Base-by-base conservation (phyloP, 139 green algal species). In the Micractinium sp. region DNA sequence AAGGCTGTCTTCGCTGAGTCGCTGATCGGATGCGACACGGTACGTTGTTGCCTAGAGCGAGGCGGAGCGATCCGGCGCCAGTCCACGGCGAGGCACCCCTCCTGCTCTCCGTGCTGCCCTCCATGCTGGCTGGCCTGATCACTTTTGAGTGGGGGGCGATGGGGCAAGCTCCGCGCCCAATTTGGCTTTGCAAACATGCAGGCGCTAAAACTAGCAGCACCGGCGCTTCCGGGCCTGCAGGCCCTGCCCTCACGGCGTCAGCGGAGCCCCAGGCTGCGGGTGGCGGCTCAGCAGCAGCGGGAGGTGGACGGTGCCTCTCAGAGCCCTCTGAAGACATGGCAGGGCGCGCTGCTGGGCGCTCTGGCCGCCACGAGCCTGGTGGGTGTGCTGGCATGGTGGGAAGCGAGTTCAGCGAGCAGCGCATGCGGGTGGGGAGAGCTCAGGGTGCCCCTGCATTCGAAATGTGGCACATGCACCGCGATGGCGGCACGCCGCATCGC, bases 351-450 rank as follows among this genome's bases (percentile, higher is more conserved):
- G 63, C 81, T 88, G 33, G 81, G 81, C 18, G 88, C 81, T 35
- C 76, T 91, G n/a, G 88, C 88, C 29, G 88, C 88, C 56, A 71
- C 88, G 20, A 85, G 81, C 88, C 63, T 91, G 88, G 88, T 91
- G 81, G 39, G 80, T 84, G 60, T 81, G 77, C 41, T 85, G 60
- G 22, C n/a, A n/a, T 61, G 27, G 27, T 35, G 67, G 60, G 67
- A 25, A 35, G 23, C 67, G 47, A 56, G 47, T 9, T 56, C 47
- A n/a, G n/a, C n/a, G 47, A 56, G 47, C 47, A 56, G 47, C 47
- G 47, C 47, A 56, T 56, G 47, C 47, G 47, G 47, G 47, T 9
- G 47, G 47, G 47, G 7, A 56, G 9, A 77, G 35, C 71, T 77
- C 2, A 0, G 71, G 71, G 7, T 16, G 31, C 18, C 18, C 27